Conservation (phyloP, 352 stramenopile genomes). For the Globisporangium solare region DNA sequence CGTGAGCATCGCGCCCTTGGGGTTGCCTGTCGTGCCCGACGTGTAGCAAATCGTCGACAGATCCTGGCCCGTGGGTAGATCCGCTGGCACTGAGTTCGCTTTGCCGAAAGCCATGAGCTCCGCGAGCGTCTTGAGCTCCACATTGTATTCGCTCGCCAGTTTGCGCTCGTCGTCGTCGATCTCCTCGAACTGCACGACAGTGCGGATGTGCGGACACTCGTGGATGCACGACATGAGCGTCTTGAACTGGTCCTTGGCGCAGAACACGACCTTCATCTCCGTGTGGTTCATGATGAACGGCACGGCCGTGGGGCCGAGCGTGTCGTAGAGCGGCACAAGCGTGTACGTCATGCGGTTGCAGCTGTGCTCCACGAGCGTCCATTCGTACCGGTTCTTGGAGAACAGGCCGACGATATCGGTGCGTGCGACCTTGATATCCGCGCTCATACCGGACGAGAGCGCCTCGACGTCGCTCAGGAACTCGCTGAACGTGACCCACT, state of each 20-base stretch:
- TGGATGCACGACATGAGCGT: slow-evolving; percentile 42
- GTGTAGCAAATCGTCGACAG: slow-evolving; percentile 87
- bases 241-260: slow-evolving; percentile 48
- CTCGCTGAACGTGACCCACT: slow-evolving; percentile 58
- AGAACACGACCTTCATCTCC: slow-evolving; percentile 67
- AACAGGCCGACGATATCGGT: slow-evolving; percentile 64
- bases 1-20: slow-evolving; percentile 65
- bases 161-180: slow-evolving; percentile 29
- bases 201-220: slow-evolving; percentile 46
- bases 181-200: slow-evolving; percentile 48
- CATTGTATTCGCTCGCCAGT: slow-evolving; percentile 25
- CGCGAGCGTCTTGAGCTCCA: slow-evolving; percentile 37
- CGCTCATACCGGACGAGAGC: slow-evolving; percentile 34
- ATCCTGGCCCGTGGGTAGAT: slow-evolving; percentile 79
- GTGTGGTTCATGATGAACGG: slow-evolving; percentile 79
- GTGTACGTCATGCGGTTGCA: slow-evolving; percentile 66
- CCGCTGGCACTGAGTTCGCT: slow-evolving; percentile 34
- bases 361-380: slow-evolving; percentile 57
- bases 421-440: slow-evolving; percentile 27
- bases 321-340: slow-evolving; percentile 81
- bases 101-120: slow-evolving; percentile 36
- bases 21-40: slow-evolving; percentile 65
- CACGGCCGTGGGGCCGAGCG: slow-evolving; percentile 56
- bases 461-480: slow-evolving; percentile 45
- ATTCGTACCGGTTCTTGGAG: slow-evolving; percentile 69